These are phyloP conservation scores for Botrytis elliptica DNA, from an alignment of 2,329 filamentous ascomycete genomes.

Conservation along the genomic window DNA sequence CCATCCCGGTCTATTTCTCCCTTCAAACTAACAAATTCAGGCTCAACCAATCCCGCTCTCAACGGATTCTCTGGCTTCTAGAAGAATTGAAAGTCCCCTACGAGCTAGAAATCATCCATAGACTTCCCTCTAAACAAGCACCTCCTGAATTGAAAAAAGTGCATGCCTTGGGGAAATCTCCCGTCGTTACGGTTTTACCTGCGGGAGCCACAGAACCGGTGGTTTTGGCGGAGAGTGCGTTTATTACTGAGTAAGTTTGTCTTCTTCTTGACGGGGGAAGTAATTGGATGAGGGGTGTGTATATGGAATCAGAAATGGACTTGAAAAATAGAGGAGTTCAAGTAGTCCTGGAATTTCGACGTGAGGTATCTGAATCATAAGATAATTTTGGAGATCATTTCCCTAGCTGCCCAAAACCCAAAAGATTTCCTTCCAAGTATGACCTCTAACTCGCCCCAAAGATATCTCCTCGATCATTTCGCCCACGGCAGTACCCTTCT, in stretches of 20 bases:
- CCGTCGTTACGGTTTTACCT: conserved; percentile 65
- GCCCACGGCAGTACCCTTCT: conserved; percentile 47
- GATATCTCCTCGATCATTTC: conserved; percentile 71
- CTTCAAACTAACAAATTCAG: conserved; percentile 27
- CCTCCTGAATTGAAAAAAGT: conserved; percentile 73
- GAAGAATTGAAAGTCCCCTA: conserved; percentile 73
- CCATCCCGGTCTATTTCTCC: neutral
- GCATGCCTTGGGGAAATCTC: conserved; percentile 85
- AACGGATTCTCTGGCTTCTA: conserved; percentile 68
- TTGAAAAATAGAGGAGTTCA: neutral
- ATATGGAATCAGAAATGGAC: neutral
- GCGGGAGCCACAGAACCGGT: conserved; percentile 45
- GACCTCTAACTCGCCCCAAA: neutral
- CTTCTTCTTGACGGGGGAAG: neutral
- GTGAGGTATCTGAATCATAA: neutral
- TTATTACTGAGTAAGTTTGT: conserved; percentile 60
- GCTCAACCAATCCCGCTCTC: conserved; percentile 46
- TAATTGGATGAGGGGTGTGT: too few species aligned
- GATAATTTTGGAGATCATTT: neutral
- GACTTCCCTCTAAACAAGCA: conserved; percentile 60
- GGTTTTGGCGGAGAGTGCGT: conserved; percentile 77
- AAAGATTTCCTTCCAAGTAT: neutral
- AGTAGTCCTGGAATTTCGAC: neutral
- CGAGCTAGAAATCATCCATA: conserved; percentile 76
- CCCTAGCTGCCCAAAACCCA: too few species aligned